Conservation (phyloP, 1,284 basidiomycete genomes). For the Rhodotorula mucilaginosa region DNA sequence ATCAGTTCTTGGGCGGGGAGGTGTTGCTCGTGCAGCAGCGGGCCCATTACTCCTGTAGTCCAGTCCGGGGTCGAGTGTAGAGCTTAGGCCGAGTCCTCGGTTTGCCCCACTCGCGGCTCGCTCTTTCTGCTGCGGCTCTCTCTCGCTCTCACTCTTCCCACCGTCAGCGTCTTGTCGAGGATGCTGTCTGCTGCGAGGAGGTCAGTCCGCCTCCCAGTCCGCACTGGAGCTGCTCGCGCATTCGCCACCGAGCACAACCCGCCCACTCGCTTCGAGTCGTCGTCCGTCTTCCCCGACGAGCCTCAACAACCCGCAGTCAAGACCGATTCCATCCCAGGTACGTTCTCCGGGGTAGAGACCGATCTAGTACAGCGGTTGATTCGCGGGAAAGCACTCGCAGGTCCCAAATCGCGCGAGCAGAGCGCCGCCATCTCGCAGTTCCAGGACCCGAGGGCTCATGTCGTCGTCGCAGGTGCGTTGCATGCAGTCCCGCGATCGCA, state of each 20-base stretch:
- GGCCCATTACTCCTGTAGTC: slow-evolving; percentile 10
- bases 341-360: too few species aligned
- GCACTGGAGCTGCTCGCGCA: not conserved
- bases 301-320: slow-evolving; percentile 43
- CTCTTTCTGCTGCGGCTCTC: not conserved
- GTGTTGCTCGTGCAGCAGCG: slow-evolving; percentile 34
- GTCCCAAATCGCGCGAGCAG: not conserved
- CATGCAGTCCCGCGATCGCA: too few species aligned
- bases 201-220: not conserved
- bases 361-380: not conserved
- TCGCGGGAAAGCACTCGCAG: not conserved
- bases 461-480: slow-evolving; percentile 47
- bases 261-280: slow-evolving; percentile 17
- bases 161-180: too few species aligned
- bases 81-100: rapidly evolving
- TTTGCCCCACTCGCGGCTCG: not conserved
- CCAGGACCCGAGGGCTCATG: slow-evolving; percentile 52
- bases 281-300: slow-evolving; percentile 44
- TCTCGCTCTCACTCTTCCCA: not conserved
- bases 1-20: slow-evolving; percentile 26
- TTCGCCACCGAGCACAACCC: slow-evolving; percentile 22
- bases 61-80: too few species aligned
- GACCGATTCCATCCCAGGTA: slow-evolving; percentile 45
- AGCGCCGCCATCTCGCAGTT: slow-evolving; percentile 47
- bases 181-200: not conserved